phyloP scores from a whole-genome alignment of 2,329 filamentous ascomycete genomes.

The Fusarium aywerte region DNA sequence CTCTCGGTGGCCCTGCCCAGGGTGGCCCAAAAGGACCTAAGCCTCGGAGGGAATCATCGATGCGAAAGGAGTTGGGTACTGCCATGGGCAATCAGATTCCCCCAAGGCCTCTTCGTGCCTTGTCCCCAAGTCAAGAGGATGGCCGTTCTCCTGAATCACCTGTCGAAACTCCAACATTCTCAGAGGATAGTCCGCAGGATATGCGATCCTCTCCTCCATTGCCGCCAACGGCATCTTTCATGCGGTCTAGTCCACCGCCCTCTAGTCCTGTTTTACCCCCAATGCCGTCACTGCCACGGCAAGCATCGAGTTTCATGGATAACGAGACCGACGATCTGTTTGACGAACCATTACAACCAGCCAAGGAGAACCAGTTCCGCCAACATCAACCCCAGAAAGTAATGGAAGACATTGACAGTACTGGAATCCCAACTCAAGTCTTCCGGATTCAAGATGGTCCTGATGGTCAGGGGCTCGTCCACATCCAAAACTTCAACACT shows the following conservation, averaged over 20 bases:
- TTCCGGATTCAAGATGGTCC: slow-evolving; percentile 54
- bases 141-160: slow-evolving; percentile 66
- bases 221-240: slow-evolving; percentile 68
- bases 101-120: slow-evolving; percentile 53
- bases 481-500: slow-evolving; percentile 52
- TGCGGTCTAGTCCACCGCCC: slow-evolving; percentile 70
- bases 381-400: slow-evolving; percentile 29
- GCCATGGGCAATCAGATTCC: slow-evolving; percentile 59
- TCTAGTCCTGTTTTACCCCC: slow-evolving; percentile 83
- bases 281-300: slow-evolving; percentile 68
- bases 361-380: slow-evolving; percentile 50
- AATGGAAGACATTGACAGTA: slow-evolving; percentile 51
- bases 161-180: slow-evolving; percentile 63
- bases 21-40: slow-evolving; percentile 46
- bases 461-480: slow-evolving; percentile 51
- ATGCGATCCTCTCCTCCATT: slow-evolving; percentile 93
- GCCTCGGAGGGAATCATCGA: slow-evolving; percentile 69
- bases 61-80: slow-evolving; percentile 62
- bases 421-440: slow-evolving; percentile 56
- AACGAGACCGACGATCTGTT: slow-evolving; percentile 77
- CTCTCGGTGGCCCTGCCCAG: slow-evolving; percentile 47
- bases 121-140: slow-evolving; percentile 60
- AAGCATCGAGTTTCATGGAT: slow-evolving; percentile 88
- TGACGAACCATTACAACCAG: slow-evolving; percentile 66
- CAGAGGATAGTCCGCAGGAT: slow-evolving; percentile 77